phyloP scores from a whole-genome alignment of 1,284 basidiomycete genomes.

The Apiotrichum mycotoxinovorans region DNA sequence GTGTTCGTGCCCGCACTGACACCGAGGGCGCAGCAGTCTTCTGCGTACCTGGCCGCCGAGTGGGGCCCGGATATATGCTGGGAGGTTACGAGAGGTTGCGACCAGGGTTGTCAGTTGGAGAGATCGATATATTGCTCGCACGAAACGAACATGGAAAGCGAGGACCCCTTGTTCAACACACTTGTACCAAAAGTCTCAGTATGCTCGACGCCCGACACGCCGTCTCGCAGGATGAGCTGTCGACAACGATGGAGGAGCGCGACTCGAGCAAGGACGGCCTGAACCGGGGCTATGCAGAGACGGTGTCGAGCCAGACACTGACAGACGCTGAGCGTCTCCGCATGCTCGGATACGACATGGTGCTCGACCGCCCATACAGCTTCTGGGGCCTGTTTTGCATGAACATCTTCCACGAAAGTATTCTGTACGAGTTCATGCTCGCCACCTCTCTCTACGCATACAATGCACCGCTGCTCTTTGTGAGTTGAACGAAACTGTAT shows the following conservation, averaged over 20 bases:
- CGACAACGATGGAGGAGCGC: not conserved
- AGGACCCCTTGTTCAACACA: no score
- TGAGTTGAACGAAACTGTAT: no score
- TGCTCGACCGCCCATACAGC: slow-evolving; percentile 42
- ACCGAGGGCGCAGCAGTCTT: no score
- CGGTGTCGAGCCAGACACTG: not conserved
- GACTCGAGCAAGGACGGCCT: not conserved
- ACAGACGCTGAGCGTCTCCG: slow-evolving; percentile 34
- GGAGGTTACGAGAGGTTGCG: no score
- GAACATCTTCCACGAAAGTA: slow-evolving; percentile 1
- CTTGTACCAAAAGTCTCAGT: no score
- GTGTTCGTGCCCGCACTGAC: no score
- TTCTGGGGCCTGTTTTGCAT: slow-evolving; percentile 32
- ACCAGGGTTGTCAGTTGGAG: no score
- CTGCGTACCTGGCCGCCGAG: no score
- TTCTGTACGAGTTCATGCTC: not conserved
- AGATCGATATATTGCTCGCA: no score
- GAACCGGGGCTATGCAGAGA: not conserved
- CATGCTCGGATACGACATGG: slow-evolving; percentile 44
- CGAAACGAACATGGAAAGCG: no score
- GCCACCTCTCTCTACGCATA: not conserved
- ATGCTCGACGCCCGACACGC: no score
- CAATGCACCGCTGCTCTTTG: not conserved
- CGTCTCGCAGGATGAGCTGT: not conserved
- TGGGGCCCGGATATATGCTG: no score